phyloP scores from a whole-genome alignment of 345 rosid genomes.

The Salix koriyanagi region DNA sequence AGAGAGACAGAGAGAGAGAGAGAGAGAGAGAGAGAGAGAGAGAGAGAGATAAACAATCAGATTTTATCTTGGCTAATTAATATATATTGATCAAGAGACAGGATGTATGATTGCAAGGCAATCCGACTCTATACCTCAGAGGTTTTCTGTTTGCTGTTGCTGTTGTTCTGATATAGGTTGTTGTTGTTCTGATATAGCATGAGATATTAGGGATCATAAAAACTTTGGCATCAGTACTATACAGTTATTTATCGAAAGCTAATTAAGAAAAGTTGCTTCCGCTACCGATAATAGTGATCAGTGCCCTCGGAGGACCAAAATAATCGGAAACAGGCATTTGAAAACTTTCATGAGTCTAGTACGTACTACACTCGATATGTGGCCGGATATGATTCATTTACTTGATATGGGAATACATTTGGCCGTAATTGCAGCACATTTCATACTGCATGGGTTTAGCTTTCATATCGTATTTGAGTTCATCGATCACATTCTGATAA shows the following conservation, averaged over 20 bases:
- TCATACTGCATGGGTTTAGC: too few species aligned
- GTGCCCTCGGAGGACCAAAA: too few species aligned
- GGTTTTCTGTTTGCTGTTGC: not conserved
- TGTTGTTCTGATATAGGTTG: not conserved
- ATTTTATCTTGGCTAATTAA: not conserved
- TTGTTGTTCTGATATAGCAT: not conserved
- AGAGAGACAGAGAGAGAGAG: too few species aligned
- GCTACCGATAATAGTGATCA: too few species aligned
- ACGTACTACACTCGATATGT: too few species aligned
- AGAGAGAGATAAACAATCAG: not conserved
- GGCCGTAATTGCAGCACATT: too few species aligned
- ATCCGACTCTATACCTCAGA: not conserved
- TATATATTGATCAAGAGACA: not conserved
- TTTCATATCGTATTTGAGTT: not conserved
- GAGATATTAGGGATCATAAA: not conserved
- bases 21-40: too few species aligned
- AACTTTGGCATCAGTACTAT: not conserved
- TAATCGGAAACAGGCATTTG: too few species aligned
- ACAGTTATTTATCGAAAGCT: not conserved
- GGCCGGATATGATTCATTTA: too few species aligned
- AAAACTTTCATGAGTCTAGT: too few species aligned
- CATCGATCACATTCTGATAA: not conserved
- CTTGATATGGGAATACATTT: too few species aligned
- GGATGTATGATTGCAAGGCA: not conserved
- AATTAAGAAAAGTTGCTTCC: not conserved